phyloP scores from a whole-genome alignment of 805 yeast species.

The Wickerhamiella domercqiae region DNA sequence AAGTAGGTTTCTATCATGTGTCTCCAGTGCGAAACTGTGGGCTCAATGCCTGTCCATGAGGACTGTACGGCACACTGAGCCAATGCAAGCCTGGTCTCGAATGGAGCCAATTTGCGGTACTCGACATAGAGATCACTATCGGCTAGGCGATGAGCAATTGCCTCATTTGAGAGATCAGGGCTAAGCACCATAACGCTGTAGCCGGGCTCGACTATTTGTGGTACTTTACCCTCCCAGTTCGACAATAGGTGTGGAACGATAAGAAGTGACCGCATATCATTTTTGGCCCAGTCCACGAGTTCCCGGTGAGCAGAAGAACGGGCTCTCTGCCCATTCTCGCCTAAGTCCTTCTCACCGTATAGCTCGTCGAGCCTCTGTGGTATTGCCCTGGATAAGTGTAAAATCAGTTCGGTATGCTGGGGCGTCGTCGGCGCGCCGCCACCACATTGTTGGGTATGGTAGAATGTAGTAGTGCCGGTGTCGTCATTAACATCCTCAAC shows the following conservation, averaged over 20 bases:
- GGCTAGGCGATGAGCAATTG: constrained; percentile 3
- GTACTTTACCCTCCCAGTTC: constrained; percentile 31
- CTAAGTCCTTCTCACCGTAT: no score
- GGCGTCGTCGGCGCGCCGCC: no score
- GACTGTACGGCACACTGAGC: constrained; percentile 27
- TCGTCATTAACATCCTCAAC: no score
- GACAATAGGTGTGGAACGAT: constrained; percentile 36
- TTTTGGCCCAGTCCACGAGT: constrained; percentile 54
- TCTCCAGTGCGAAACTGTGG: constrained; percentile 54
- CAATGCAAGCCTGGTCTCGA: constrained; percentile 38
- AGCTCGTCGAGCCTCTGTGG: no score
- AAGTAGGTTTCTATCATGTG: constrained; percentile 57
- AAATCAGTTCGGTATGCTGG: no score
- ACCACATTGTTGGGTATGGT: no score
- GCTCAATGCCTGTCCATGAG: constrained; percentile 3
- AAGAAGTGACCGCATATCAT: constrained; percentile 50
- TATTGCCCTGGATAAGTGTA: no score
- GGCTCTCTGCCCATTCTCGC: no score
- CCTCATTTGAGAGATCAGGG: constrained; percentile 26
- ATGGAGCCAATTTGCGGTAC: constrained; percentile 34
- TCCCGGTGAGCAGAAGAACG: constrained; percentile 39
- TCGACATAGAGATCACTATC: constrained; percentile 37
- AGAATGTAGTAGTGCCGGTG: no score
- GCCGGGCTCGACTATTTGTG: constrained; percentile 16
- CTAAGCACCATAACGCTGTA: constrained; percentile 41